phyloP scores from a whole-genome alignment of 768 basidiomycete species.

The Mrakia gelida region DNA sequence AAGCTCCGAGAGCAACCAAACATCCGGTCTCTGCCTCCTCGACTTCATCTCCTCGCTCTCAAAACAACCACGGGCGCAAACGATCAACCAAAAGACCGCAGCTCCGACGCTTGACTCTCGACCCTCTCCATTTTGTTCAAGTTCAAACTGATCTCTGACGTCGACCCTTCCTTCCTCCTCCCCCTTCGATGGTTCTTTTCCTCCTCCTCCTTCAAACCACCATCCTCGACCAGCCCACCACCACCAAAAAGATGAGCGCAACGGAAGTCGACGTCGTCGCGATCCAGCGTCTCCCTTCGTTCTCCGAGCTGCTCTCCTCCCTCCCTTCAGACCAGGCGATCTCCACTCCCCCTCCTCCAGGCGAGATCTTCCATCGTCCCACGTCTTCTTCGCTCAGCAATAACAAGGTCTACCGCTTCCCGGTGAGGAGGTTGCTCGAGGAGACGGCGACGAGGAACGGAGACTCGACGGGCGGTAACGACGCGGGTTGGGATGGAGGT shows the following conservation, averaged over 20 bases:
- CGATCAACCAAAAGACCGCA: too few species aligned
- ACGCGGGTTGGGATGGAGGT: too few species aligned
- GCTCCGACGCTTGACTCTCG: too few species aligned
- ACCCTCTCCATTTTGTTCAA: too few species aligned
- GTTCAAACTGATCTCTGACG: too few species aligned
- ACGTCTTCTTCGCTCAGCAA: not conserved
- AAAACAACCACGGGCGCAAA: too few species aligned
- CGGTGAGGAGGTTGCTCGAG: not conserved
- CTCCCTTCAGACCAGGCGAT: not conserved
- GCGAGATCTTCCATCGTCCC: not conserved
- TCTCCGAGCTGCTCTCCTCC: not conserved
- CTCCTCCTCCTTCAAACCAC: too few species aligned
- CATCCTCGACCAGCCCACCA: not conserved
- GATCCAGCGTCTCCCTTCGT: not conserved
- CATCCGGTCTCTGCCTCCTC: too few species aligned
- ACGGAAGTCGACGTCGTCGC: not conserved
- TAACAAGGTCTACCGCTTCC: not conserved
- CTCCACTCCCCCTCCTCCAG: not conserved
- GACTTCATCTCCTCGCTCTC: too few species aligned
- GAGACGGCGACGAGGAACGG: not conserved
- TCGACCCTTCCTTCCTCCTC: too few species aligned
- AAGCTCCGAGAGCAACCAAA: too few species aligned
- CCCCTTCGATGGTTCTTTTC: too few species aligned
- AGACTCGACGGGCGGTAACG: not conserved
- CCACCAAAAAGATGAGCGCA: not conserved